phyloP scores from a whole-genome alignment of 2,329 filamentous ascomycete species.

The Aspergillus sp. region DNA sequence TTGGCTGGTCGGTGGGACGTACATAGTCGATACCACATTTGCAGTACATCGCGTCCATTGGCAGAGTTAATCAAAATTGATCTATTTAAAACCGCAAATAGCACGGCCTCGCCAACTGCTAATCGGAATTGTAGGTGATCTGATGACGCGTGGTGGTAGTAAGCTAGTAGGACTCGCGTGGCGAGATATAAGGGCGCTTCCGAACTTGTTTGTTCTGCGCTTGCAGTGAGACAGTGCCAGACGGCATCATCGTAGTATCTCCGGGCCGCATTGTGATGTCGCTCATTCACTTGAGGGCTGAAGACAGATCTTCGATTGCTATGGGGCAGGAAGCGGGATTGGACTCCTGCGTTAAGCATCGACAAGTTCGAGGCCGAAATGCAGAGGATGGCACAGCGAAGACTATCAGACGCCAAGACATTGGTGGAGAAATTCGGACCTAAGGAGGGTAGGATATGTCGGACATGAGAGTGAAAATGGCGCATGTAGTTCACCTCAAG shows the following conservation, averaged over 20 bases:
- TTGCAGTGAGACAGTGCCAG: not conserved
- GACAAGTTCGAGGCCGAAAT: constrained; percentile 17
- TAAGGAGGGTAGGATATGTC: constrained; percentile 7
- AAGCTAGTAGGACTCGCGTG: constrained; percentile 10
- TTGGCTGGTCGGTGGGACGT: constrained; percentile 18
- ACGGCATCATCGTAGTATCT: constrained; percentile 7
- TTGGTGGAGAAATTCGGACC: not conserved
- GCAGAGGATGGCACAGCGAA: constrained; percentile 9
- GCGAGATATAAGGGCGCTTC: constrained; percentile 3
- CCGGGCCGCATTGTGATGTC: constrained; percentile 4
- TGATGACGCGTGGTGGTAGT: constrained; percentile 18
- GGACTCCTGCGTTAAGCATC: constrained; percentile 12
- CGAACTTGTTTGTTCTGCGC: not conserved
- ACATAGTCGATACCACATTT: constrained; percentile 24
- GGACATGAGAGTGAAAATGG: constrained; percentile 11
- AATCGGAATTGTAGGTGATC: constrained; percentile 11
- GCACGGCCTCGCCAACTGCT: constrained; percentile 12
- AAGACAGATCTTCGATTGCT: constrained; percentile 1
- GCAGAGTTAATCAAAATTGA: not conserved
- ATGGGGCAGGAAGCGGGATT: not conserved
- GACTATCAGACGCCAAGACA: not conserved
- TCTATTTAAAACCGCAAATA: constrained; percentile 5
- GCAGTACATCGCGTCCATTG: constrained; percentile 7
- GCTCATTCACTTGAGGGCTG: constrained; percentile 5
- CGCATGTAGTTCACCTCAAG: not conserved